Percentiles rank a stretch among this genome's conserved stretches.
These are phyloP conservation scores for Fusarium denticulatum DNA, from an alignment of 2,329 filamentous ascomycete species.

Conservation along the genomic window DNA sequence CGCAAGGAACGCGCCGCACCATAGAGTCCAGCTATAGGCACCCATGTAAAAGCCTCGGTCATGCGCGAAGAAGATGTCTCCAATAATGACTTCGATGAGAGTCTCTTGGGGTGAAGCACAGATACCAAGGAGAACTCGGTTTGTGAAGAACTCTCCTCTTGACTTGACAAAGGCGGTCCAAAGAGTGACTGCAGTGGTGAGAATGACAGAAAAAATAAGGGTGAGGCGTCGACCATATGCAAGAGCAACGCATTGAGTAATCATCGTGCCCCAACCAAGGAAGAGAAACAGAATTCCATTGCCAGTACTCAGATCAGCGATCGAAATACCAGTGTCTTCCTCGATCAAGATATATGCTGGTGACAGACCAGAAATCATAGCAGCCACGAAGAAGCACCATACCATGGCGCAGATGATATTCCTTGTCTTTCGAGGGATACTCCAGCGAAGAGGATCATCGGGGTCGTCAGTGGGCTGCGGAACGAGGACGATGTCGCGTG, in stretches of 20 bases:
- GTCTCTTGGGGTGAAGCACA: slow-evolving; percentile 39
- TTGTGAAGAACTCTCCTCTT: slow-evolving; percentile 38
- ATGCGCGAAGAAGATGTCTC: slow-evolving; percentile 23
- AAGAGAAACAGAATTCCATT: neutral
- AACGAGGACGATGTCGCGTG: slow-evolving; percentile 32
- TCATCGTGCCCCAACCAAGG: neutral
- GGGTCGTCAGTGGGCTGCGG: slow-evolving; percentile 40
- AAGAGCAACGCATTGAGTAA: neutral
- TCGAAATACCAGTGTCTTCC: slow-evolving; percentile 39
- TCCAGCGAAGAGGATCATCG: slow-evolving; percentile 40
- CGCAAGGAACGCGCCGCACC: slow-evolving; percentile 39
- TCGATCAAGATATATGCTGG: slow-evolving; percentile 40
- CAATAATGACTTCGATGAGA: slow-evolving; percentile 2
- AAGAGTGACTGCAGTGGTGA: slow-evolving; percentile 27
- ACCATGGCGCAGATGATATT: slow-evolving; percentile 39
- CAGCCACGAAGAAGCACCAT: slow-evolving; percentile 41
- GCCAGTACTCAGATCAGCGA: slow-evolving; percentile 34
- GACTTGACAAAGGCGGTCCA: slow-evolving; percentile 37
- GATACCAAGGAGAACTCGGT: slow-evolving; percentile 36
- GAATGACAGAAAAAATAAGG: slow-evolving; percentile 26
- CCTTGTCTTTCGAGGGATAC: slow-evolving; percentile 24
- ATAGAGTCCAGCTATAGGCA: slow-evolving; percentile 38
- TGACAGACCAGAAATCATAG: slow-evolving; percentile 39
- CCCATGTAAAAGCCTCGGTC: slow-evolving; percentile 42
- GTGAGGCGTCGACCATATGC: neutral